A percentile compares a stretch with the other conserved stretches of the same genome.
Conservation (phyloP, 164 flowering plant genomes). For the Akebia trifoliata region DNA sequence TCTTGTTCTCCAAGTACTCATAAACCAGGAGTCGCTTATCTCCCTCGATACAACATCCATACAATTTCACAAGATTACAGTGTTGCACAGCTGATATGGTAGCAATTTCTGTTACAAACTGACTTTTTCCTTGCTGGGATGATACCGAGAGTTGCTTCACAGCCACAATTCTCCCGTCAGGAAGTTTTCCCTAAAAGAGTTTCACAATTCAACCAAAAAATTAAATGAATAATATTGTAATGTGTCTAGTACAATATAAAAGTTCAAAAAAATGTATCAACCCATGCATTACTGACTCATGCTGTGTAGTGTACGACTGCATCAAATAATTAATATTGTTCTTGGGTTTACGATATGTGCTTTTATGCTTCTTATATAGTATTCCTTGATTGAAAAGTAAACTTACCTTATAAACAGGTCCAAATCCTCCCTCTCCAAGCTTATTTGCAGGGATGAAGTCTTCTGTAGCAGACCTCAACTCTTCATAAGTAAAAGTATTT, state of each 20-base stretch:
- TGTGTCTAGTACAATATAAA: too few relatives aligned
- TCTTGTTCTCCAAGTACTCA: slow-evolving; percentile 66
- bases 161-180: slow-evolving; percentile 62
- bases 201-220: background rate
- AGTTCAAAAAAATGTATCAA: too few relatives aligned
- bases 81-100: slow-evolving; percentile 85
- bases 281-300: too few relatives aligned
- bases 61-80: slow-evolving; percentile 70
- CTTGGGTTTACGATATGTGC: too few relatives aligned
- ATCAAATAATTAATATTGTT: too few relatives aligned
- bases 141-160: slow-evolving; percentile 65
- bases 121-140: slow-evolving; percentile 71
- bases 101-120: slow-evolving; percentile 70
- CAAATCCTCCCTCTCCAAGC: slow-evolving; percentile 92
- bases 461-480: slow-evolving; percentile 61
- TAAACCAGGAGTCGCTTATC: slow-evolving; percentile 61
- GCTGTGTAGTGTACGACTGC: too few relatives aligned
- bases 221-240: too few relatives aligned
- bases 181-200: slow-evolving; percentile 47
- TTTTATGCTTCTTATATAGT: too few relatives aligned
- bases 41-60: slow-evolving; percentile 80
- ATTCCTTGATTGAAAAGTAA: too few relatives aligned
- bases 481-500: slow-evolving; percentile 58
- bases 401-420: slow-evolving; percentile 76
- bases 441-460: slow-evolving; percentile 64